These are phyloP conservation scores for Phialophora expanda DNA, from an alignment of 2,329 filamentous ascomycete genomes.

Conservation along the genomic window DNA sequence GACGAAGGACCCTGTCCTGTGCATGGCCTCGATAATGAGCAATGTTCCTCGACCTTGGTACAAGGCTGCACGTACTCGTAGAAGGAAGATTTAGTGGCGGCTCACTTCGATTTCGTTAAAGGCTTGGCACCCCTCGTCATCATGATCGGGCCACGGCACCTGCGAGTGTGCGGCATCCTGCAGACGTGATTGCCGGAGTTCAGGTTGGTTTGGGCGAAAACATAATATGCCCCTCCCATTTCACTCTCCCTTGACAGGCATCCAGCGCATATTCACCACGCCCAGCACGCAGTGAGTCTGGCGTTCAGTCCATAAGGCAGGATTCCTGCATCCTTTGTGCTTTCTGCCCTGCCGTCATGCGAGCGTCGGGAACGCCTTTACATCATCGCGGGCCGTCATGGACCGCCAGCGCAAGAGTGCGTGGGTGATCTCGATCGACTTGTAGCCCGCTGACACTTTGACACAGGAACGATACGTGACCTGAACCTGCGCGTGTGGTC, in stretches of 20 bases:
- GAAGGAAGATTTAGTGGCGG: background rate
- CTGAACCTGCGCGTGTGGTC: conserved; percentile 88
- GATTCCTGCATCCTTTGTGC: conserved; percentile 24
- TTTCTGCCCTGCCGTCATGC: conserved; percentile 37
- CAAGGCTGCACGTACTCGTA: background rate
- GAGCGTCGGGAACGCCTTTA: conserved; percentile 32
- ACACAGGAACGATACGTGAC: conserved; percentile 84
- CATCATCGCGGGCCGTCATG: conserved; percentile 46
- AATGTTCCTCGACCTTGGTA: background rate
- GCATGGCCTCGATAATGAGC: background rate
- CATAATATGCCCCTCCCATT: conserved; percentile 22
- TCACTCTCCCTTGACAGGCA: conserved; percentile 11
- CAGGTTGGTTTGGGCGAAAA: conserved; percentile 13
- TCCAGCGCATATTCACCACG: conserved; percentile 6
- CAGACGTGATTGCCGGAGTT: conserved; percentile 1
- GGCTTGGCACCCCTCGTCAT: conserved; percentile 21
- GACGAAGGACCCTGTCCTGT: background rate
- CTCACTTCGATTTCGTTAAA: background rate
- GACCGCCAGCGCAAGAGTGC: conserved; percentile 58
- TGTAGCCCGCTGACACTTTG: conserved; percentile 22
- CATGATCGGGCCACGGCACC: conserved; percentile 17
- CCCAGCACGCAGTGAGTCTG: conserved; percentile 22
- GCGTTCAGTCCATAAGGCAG: conserved; percentile 20
- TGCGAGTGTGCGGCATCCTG: conserved; percentile 8
- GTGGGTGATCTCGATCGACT: conserved; percentile 25